Percentiles rank a stretch among this genome's conserved stretches.
These are phyloP conservation scores for Tylopilus intermedius DNA, from an alignment of 768 basidiomycete species.

Conservation along the genomic window DNA sequence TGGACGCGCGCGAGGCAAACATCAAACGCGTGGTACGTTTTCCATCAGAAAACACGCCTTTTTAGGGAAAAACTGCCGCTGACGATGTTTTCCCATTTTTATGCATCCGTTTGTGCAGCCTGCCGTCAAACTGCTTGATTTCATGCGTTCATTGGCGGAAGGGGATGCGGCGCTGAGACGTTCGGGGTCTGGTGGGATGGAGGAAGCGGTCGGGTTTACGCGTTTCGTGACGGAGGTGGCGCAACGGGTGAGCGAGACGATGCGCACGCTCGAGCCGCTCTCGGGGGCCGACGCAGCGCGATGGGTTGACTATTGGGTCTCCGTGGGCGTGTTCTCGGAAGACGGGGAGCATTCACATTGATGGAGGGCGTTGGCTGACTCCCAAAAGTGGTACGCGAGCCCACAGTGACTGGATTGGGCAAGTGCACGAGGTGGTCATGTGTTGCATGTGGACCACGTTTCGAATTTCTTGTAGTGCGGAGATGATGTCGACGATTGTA, in stretches of 20 bases:
- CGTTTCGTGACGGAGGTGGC: too few species aligned
- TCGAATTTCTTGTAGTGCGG: neutral
- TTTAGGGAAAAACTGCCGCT: constrained; percentile 29
- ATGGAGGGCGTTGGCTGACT: neutral
- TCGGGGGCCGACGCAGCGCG: constrained; percentile 20
- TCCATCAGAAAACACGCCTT: constrained; percentile 17
- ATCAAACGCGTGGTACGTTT: constrained; percentile 28
- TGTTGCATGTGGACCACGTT: neutral
- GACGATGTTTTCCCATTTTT: neutral
- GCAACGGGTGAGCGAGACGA: too few species aligned
- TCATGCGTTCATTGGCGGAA: neutral
- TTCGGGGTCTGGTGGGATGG: neutral
- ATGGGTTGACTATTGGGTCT: too few species aligned
- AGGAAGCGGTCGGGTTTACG: too few species aligned
- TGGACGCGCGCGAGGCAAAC: constrained; percentile 18
- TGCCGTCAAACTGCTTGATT: constrained; percentile 23
- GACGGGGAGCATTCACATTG: neutral
- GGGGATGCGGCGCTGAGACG: neutral
- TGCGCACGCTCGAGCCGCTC: constrained; percentile 25
- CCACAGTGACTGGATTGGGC: neutral
- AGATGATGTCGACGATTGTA: neutral
- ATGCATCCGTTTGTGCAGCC: constrained; percentile 17
- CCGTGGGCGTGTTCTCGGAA: constrained; percentile 20
- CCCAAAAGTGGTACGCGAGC: neutral
- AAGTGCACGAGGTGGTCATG: constrained; percentile 7